A percentile compares a stretch with the other conserved stretches of the same genome.
phyloP scores from a whole-genome alignment of 179 eudicot species.

The Corrigiola litoralis region DNA sequence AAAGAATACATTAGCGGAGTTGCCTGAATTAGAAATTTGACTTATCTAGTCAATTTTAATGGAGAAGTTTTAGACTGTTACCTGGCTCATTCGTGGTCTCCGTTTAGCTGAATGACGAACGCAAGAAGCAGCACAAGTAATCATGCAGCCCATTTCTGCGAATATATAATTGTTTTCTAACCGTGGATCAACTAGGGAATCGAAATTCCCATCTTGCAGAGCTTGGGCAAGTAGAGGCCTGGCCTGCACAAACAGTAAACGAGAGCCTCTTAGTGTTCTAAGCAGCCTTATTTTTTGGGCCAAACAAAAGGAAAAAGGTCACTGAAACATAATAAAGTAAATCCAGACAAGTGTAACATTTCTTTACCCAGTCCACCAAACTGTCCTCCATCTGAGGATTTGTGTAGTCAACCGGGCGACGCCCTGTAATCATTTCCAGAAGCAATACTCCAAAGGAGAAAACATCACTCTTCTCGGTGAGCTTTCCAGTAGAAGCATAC shows the following conservation, averaged over 20 bases:
- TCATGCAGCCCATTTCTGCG: constrained; percentile 40
- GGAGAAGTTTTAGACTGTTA: constrained; percentile 7
- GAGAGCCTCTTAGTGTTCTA: not conserved
- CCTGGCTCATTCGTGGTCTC: constrained; percentile 50
- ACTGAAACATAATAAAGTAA: not conserved
- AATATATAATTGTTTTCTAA: constrained; percentile 27
- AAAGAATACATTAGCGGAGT: not conserved
- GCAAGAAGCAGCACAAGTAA: constrained; percentile 46
- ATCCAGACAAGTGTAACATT: not conserved
- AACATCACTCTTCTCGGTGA: constrained; percentile 87
- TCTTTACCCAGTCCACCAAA: constrained; percentile 92
- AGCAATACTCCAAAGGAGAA: constrained; percentile 90
- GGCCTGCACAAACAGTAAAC: constrained; percentile 24
- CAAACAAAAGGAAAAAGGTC: not conserved
- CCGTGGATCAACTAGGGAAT: constrained; percentile 33
- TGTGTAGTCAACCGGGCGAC: constrained; percentile 68
- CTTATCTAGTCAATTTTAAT: not conserved
- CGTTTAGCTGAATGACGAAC: constrained; percentile 44
- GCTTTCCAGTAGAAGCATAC: constrained; percentile 85
- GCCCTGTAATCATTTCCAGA: constrained; percentile 79
- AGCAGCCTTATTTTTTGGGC: not conserved
- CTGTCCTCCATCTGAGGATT: constrained; percentile 71
- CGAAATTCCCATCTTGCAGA: constrained; percentile 39
- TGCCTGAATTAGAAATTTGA: not conserved
- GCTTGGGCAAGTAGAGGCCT: constrained; percentile 42